phyloP scores from a whole-genome alignment of 2,329 filamentous ascomycete species.

The Trichoderma aggressivum region DNA sequence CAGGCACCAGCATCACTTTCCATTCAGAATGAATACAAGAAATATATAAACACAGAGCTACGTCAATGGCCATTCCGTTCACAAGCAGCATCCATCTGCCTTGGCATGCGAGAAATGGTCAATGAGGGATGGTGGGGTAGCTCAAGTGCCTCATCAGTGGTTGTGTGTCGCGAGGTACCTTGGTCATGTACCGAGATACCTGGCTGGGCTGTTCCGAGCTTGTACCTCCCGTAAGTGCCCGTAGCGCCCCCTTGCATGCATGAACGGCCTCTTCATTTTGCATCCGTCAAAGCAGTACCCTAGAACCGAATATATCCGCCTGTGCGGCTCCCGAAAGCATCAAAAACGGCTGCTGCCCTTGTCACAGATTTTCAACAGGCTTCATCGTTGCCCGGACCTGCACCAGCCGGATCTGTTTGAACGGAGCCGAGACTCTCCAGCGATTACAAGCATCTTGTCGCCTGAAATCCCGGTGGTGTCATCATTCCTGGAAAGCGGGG shows the following conservation, averaged over 20 bases:
- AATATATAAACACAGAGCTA: not conserved
- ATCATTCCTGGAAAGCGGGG: conserved; percentile 8
- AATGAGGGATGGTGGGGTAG: not conserved
- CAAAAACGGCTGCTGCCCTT: not conserved
- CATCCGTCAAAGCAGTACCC: conserved; percentile 7
- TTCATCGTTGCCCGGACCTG: not conserved
- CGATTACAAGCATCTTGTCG: not conserved
- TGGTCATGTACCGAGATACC: not conserved
- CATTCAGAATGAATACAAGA: not conserved
- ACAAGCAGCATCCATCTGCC: not conserved
- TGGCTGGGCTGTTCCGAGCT: not conserved
- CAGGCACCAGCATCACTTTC: not conserved
- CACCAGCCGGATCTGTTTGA: not conserved
- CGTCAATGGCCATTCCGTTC: not conserved
- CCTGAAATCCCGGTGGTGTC: not conserved
- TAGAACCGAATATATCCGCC: conserved; percentile 15
- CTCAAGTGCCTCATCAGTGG: not conserved
- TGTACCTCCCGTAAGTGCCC: conserved; percentile 10
- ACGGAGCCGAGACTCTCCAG: not conserved
- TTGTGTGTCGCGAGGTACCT: not conserved
- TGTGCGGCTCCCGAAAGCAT: not conserved
- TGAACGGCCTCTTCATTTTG: conserved; percentile 1
- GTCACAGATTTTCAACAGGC: not conserved
- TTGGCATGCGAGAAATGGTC: not conserved
- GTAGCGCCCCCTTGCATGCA: conserved; percentile 9